Evolutionary conservation across 1,284 basidiomycete species (phyloP).

Genomic region (Tylopilus sp.): DNA sequence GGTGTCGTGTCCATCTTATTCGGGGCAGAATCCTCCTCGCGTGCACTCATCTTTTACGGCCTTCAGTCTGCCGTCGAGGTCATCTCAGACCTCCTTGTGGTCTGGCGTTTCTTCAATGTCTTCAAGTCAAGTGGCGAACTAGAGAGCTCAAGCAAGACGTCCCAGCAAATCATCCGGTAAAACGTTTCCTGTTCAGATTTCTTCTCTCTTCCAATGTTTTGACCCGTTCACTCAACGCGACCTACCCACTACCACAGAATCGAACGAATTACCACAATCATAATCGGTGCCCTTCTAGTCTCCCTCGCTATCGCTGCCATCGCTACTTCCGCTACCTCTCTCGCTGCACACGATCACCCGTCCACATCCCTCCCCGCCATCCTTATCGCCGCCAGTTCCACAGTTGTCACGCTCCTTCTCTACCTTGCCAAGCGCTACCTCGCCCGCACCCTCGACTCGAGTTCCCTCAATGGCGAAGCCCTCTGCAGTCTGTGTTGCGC

Average conservation of each 20-base stretch:
- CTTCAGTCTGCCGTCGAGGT: constrained; percentile 38
- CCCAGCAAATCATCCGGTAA: not conserved
- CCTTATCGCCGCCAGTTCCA: constrained; percentile 39
- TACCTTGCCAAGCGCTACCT: constrained; percentile 45
- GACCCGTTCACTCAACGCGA: not conserved
- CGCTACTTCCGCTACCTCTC: constrained; percentile 33
- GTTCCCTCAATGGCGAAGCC: constrained; percentile 41
- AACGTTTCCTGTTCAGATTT: not conserved
- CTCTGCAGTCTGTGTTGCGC: constrained; percentile 35
- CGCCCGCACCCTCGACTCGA: constrained; percentile 41
- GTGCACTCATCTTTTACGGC: constrained; percentile 48
- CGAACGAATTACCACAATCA: constrained; percentile 36
- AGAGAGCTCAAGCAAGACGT: not conserved
- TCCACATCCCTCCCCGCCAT: constrained; percentile 30
- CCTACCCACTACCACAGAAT: constrained; percentile 9
- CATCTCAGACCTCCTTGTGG: constrained; percentile 15
- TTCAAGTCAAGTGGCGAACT: constrained; percentile 25
- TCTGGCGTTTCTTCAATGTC: constrained; percentile 40
- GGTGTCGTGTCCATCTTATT: constrained; percentile 40
- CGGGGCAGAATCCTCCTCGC: constrained; percentile 42
- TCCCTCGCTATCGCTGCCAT: constrained; percentile 38
- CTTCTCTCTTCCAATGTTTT: not conserved
- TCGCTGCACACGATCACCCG: constrained; percentile 31
- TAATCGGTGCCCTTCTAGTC: constrained; percentile 39
- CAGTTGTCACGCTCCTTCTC: constrained; percentile 38